Evolutionary conservation across 169 alveolate species (phyloP).

Genomic region (Plasmodium chabaudi): DNA sequence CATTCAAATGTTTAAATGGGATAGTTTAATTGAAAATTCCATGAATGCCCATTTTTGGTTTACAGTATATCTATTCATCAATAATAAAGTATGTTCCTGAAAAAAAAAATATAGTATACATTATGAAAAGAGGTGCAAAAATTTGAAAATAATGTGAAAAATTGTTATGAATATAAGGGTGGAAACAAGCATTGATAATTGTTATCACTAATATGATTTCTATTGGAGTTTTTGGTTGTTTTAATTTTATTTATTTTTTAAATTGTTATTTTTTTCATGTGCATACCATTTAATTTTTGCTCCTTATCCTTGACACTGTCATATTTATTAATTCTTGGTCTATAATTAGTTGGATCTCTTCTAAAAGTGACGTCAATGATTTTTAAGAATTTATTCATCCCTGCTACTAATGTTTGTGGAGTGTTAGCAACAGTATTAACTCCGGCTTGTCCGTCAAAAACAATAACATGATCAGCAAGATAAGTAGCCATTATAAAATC

Average conservation of each 20-base stretch:
- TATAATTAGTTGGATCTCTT: slow-evolving; percentile 98
- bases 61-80: slow-evolving; percentile 16
- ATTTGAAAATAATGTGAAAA: no score
- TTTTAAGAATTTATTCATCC: slow-evolving; percentile 96
- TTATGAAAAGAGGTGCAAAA: no score
- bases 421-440: slow-evolving; percentile 89
- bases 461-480: slow-evolving; percentile 99
- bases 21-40: background rate
- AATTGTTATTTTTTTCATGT: background rate
- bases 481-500: slow-evolving; percentile 99
- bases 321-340: slow-evolving; percentile 99
- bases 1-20: background rate
- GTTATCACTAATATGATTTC: no score
- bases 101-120: background rate
- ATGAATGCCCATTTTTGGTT: no score
- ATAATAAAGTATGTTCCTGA: slow-evolving; percentile 66
- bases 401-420: slow-evolving; percentile 89
- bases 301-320: slow-evolving; percentile 98
- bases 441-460: slow-evolving; percentile 98
- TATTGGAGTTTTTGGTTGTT: no score
- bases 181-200: no score
- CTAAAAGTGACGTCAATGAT: slow-evolving; percentile 98
- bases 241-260: no score
- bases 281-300: slow-evolving; percentile 89
- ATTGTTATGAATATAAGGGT: no score